Evolutionary conservation across 108 stramenopile species (phyloP).

Genomic region (Nitzschia sp.): DNA sequence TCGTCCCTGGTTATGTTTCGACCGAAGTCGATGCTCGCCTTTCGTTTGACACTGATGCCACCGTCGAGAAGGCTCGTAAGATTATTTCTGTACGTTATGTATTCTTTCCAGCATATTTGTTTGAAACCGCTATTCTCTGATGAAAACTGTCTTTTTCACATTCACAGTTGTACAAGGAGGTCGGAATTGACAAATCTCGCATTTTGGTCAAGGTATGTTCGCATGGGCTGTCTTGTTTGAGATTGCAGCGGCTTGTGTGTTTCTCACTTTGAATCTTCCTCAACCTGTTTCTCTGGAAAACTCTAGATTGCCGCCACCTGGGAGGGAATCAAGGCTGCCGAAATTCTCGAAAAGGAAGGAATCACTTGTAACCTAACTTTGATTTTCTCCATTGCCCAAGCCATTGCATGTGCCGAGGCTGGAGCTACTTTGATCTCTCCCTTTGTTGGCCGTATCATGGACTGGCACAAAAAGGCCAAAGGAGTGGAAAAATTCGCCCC

Average conservation of each 20-base stretch:
- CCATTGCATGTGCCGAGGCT: conserved; percentile 97
- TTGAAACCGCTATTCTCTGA: background rate
- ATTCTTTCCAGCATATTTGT: background rate
- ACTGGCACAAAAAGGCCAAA: conserved; percentile 92
- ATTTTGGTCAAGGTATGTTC: conserved; percentile 88
- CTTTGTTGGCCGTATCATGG: conserved; percentile 99
- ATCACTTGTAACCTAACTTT: conserved; percentile 98
- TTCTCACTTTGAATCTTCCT: background rate
- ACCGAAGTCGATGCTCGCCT: conserved; percentile 99
- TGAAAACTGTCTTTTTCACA: conserved; percentile 1
- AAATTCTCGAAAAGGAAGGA: conserved; percentile 94
- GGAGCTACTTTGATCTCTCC: conserved; percentile 96
- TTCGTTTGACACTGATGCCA: conserved; percentile 95
- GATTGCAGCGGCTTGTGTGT: conserved; percentile 20
- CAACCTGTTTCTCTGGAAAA: background rate
- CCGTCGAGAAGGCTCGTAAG: conserved; percentile 90
- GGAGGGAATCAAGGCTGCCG: conserved; percentile 98
- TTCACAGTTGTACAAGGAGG: conserved; percentile 80
- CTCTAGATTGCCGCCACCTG: conserved; percentile 62
- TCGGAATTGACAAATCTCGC: conserved; percentile 88
- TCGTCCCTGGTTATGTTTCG: conserved; percentile 98
- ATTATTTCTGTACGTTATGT: conserved; percentile 57
- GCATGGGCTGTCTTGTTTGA: conserved; percentile 51
- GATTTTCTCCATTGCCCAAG: conserved; percentile 93
- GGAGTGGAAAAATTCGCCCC: conserved; percentile 75